Evolutionary conservation across 805 yeast species (phyloP).

Genomic region (Wickerhamiella domercqiae): DNA sequence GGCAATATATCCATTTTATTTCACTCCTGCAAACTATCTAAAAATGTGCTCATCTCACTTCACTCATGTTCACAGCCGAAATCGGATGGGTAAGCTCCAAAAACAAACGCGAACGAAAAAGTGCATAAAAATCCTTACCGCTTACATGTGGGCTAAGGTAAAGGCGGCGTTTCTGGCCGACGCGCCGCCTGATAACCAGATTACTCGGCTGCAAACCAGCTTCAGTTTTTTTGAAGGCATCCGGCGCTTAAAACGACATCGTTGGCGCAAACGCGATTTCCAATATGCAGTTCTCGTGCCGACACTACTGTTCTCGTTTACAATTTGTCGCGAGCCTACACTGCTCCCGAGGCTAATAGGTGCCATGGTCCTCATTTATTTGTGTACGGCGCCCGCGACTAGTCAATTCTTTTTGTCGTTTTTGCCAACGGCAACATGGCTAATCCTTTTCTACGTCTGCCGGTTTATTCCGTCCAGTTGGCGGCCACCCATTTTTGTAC

Average conservation of each 20-base stretch:
- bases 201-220: constrained; percentile 21
- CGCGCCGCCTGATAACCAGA: constrained; percentile 23
- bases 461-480: constrained; percentile 54
- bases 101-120: no score
- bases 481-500: constrained; percentile 82
- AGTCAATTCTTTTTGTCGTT: constrained; percentile 75
- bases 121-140: no score
- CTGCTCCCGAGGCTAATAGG: constrained; percentile 22
- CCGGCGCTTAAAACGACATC: constrained; percentile 20
- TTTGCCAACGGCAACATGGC: constrained; percentile 74
- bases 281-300: constrained; percentile 36
- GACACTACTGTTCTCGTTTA: constrained; percentile 34
- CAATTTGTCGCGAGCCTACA: constrained; percentile 23
- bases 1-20: no score
- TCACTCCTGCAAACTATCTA: no score
- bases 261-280: constrained; percentile 29
- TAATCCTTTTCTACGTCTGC: constrained; percentile 64
- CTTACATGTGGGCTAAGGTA: constrained; percentile 12
- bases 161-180: constrained; percentile 23
- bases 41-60: no score
- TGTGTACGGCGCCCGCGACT: constrained; percentile 56
- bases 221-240: constrained; percentile 24
- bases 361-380: constrained; percentile 28
- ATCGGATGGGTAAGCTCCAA: no score
- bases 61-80: no score